Conservation (phyloP, 2,329 filamentous ascomycete species). For the Paraphoma sp. region DNA sequence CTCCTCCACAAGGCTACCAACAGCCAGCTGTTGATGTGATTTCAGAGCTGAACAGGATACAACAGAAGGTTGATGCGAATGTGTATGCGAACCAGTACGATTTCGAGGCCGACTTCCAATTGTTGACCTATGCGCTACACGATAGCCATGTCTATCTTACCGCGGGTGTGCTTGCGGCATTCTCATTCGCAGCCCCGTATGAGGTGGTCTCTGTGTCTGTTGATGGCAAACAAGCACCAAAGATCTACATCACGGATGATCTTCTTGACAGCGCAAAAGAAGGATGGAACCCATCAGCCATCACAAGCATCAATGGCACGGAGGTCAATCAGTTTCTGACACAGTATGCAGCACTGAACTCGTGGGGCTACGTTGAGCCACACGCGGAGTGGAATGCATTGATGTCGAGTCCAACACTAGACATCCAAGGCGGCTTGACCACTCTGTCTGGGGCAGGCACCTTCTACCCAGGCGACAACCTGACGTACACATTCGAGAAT, state of each 20-base stretch:
- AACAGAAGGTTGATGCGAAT: slow-evolving; percentile 24
- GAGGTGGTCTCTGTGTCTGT: slow-evolving; percentile 30
- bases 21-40: slow-evolving; percentile 48
- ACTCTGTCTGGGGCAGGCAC: slow-evolving; percentile 24
- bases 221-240: slow-evolving; percentile 33
- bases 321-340: slow-evolving; percentile 32
- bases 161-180: slow-evolving; percentile 35
- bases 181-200: slow-evolving; percentile 32
- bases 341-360: slow-evolving; percentile 34
- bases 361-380: slow-evolving; percentile 46
- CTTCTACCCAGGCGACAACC: slow-evolving; percentile 46
- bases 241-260: slow-evolving; percentile 42
- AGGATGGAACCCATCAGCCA: slow-evolving; percentile 28
- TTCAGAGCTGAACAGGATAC: slow-evolving; percentile 34
- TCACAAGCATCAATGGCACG: slow-evolving; percentile 34
- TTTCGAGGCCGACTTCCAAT: slow-evolving; percentile 47
- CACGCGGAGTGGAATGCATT: slow-evolving; percentile 53
- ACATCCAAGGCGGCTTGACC: slow-evolving; percentile 24
- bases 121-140: slow-evolving; percentile 35
- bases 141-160: slow-evolving; percentile 41
- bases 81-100: slow-evolving; percentile 48
- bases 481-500: slow-evolving; percentile 34
- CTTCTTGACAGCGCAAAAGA: slow-evolving; percentile 28
- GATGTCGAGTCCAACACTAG: slow-evolving; percentile 22
- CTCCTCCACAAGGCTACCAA: slow-evolving; percentile 51